Conservation (phyloP, 2,329 filamentous ascomycete genomes). For the Allantophomopsis cytisporea region DNA sequence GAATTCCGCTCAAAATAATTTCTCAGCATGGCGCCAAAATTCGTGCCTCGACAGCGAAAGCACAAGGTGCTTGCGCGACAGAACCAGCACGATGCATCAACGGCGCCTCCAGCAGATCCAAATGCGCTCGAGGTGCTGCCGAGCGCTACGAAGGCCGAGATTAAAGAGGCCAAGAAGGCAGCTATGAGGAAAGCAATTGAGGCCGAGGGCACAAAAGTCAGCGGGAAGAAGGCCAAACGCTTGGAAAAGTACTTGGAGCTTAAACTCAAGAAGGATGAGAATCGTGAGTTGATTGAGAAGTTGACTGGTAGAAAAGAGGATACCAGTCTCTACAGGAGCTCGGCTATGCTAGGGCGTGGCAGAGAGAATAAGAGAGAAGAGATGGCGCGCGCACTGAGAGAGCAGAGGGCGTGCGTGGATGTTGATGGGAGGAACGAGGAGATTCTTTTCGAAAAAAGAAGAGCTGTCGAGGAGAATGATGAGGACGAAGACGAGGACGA, state of each 20-base stretch:
- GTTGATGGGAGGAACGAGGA: slow-evolving; percentile 26
- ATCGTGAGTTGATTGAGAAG: slow-evolving; percentile 69
- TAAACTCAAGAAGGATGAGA: slow-evolving; percentile 92
- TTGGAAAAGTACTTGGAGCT: slow-evolving; percentile 65
- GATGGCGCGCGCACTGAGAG: slow-evolving; percentile 47
- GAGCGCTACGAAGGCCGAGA: slow-evolving; percentile 26
- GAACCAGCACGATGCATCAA: slow-evolving; percentile 28
- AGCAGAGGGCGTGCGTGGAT: slow-evolving; percentile 47
- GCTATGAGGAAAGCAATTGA: slow-evolving; percentile 38
- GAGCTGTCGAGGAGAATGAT: slow-evolving; percentile 1
- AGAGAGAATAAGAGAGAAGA: slow-evolving; percentile 59
- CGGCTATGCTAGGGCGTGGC: slow-evolving; percentile 59
- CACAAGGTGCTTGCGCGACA: slow-evolving; percentile 55
- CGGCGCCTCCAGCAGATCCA: slow-evolving; percentile 27
- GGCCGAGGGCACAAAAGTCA: slow-evolving; percentile 38
- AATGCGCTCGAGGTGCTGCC: slow-evolving; percentile 40
- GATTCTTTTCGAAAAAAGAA: slow-evolving; percentile 35
- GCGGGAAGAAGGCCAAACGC: slow-evolving; percentile 51
- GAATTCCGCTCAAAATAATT: too few species aligned
- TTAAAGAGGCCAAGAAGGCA: slow-evolving; percentile 36
- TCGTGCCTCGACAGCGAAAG: slow-evolving; percentile 52
- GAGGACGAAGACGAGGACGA: background rate
- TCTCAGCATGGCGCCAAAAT: slow-evolving; percentile 22
- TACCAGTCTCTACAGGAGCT: slow-evolving; percentile 68
- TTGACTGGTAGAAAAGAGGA: slow-evolving; percentile 70